Conservation (phyloP, 192 early-diverging fungal species). For the Funneliformis mosseae region DNA sequence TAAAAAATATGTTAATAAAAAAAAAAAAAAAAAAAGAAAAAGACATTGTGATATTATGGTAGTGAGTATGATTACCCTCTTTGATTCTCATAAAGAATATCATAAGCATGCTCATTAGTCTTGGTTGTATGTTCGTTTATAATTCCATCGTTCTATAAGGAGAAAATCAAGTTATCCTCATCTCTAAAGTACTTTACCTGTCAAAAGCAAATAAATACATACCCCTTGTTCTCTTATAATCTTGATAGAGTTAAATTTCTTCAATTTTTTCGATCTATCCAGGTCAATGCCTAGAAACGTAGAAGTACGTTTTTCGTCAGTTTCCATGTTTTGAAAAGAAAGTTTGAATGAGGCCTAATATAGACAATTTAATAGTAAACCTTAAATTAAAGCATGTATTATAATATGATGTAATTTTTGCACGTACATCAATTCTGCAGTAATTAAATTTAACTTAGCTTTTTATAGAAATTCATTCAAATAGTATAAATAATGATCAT, state of each 20-base stretch:
- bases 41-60: background rate
- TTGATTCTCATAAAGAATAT: constrained; percentile 48
- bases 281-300: background rate
- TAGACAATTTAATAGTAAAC: too few relatives aligned
- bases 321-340: background rate
- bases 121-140: background rate
- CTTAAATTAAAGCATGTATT: too few relatives aligned
- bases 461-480: too few relatives aligned
- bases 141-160: background rate
- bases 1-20: background rate
- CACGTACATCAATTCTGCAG: too few relatives aligned
- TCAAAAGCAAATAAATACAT: background rate
- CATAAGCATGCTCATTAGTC: constrained; percentile 36
- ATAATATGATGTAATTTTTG: too few relatives aligned
- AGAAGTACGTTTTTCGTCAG: background rate
- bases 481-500: too few relatives aligned
- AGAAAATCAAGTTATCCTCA: background rate
- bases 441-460: too few relatives aligned
- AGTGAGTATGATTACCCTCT: constrained; percentile 39
- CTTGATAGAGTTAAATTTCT: background rate
- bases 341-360: too few relatives aligned
- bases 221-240: background rate
- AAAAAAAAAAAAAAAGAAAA: background rate
- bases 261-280: background rate
- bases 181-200: background rate